Evolutionary conservation across 345 rosid genomes (phyloP).

Genomic region (Mangifera indica): DNA sequence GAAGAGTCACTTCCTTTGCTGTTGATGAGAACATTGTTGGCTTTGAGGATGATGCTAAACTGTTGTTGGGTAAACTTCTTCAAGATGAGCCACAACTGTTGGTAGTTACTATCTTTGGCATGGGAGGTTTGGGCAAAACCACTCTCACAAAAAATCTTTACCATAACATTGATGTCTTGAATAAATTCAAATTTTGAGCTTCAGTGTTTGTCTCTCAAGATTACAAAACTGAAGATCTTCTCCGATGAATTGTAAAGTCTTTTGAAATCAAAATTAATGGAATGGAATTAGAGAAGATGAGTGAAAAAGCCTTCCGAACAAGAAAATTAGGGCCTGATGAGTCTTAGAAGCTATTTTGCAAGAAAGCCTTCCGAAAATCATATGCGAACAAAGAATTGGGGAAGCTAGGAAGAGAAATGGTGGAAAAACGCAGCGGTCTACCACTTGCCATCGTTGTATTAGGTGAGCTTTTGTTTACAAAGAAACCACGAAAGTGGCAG

Average conservation of each 20-base stretch:
- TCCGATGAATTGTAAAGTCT: background rate
- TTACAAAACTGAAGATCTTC: constrained; percentile 21
- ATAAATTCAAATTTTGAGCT: background rate
- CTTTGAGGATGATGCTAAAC: constrained; percentile 4
- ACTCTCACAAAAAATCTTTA: constrained; percentile 23
- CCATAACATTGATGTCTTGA: constrained; percentile 7
- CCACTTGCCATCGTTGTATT: constrained; percentile 1
- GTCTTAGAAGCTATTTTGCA: constrained; percentile 19
- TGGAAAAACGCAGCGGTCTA: background rate
- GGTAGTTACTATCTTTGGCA: constrained; percentile 23
- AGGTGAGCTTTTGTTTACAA: background rate
- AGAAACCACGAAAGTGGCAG: background rate
- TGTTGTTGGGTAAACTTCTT: constrained; percentile 21
- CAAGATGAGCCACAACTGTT: background rate
- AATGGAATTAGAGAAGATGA: background rate
- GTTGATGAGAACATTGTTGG: constrained; percentile 19
- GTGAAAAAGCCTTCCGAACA: background rate
- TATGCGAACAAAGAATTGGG: background rate
- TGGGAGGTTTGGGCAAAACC: constrained; percentile 36
- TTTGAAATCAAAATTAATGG: background rate
- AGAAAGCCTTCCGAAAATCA: background rate
- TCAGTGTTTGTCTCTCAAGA: constrained; percentile 30
- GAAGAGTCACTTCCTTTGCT: background rate
- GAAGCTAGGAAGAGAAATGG: background rate
- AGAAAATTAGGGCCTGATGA: constrained; percentile 3